These are phyloP conservation scores for Suhomyces coccinellae DNA, from an alignment of 1,139 yeast species.

Conservation along the genomic window DNA sequence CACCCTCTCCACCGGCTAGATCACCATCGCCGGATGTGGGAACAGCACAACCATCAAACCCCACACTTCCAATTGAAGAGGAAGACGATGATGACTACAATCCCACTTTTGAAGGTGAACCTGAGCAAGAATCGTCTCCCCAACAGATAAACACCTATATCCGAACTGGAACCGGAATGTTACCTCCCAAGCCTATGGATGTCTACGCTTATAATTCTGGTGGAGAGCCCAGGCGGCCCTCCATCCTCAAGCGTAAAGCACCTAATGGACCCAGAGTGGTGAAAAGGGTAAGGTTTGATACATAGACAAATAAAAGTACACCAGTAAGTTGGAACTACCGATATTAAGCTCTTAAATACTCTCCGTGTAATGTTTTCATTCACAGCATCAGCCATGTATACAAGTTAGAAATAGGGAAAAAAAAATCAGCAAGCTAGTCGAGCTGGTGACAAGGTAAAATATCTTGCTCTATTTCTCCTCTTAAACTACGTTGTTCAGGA, in stretches of 20 bases:
- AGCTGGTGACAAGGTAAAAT: no score
- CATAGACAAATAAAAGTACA: constrained; percentile 3
- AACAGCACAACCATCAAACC: neutral
- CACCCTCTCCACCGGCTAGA: constrained; percentile 6
- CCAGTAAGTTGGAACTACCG: neutral
- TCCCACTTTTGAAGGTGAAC: constrained; percentile 8
- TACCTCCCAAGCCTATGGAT: constrained; percentile 3
- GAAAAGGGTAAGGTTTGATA: constrained; percentile 11
- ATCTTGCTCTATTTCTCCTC: no score
- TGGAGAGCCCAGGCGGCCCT: constrained; percentile 6
- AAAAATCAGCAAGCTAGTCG: no score
- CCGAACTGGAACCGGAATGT: constrained; percentile 8
- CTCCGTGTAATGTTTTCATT: no score
- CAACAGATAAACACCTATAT: neutral
- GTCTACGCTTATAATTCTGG: constrained; percentile 1
- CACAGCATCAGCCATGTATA: no score
- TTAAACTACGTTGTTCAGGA: no score
- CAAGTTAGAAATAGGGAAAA: no score
- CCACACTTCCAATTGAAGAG: neutral
- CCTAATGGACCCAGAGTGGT: constrained; percentile 7
- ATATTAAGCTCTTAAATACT: no score
- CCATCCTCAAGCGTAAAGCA: constrained; percentile 10
- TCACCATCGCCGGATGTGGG: constrained; percentile 7
- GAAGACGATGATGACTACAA: constrained; percentile 13
- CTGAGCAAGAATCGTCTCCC: neutral